Percentiles rank a stretch among this genome's conserved stretches.
Conservation (phyloP, 1,284 basidiomycete genomes). For the Ceratobasidium papillatum region DNA sequence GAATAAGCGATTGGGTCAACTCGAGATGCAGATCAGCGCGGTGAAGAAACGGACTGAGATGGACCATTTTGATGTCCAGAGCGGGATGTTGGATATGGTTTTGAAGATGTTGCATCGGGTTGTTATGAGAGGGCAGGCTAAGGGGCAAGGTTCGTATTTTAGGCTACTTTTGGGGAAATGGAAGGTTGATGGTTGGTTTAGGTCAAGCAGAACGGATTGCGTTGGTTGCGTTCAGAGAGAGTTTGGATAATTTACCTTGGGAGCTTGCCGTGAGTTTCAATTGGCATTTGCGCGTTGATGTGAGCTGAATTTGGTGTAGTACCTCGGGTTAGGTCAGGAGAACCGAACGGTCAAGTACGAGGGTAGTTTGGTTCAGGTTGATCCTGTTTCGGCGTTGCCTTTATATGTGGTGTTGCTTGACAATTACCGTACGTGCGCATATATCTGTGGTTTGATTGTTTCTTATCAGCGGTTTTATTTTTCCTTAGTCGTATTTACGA, state of each 20-base stretch:
- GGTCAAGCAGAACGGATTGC: conserved; percentile 69
- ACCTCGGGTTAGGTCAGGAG: conserved; percentile 65
- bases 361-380: conserved; percentile 72
- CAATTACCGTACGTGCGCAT: conserved; percentile 66
- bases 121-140: conserved; percentile 83
- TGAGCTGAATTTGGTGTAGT: conserved; percentile 56
- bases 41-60: conserved; percentile 68
- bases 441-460: conserved; percentile 48
- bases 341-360: conserved; percentile 56
- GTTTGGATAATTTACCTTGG: conserved; percentile 72
- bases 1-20: conserved; percentile 79
- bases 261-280: conserved; percentile 72
- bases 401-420: conserved; percentile 71
- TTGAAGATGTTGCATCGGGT: conserved; percentile 68
- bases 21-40: conserved; percentile 76
- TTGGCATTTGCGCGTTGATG: not conserved
- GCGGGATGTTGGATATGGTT: conserved; percentile 65
- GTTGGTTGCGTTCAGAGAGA: conserved; percentile 79
- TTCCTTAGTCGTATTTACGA: conserved; percentile 52
- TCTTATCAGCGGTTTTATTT: conserved; percentile 66
- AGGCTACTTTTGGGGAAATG: not conserved
- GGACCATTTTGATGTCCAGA: conserved; percentile 71
- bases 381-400: conserved; percentile 67
- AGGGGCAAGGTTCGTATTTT: conserved; percentile 64
- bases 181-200: not conserved